Conservation (phyloP, 78 protist genomes). For the Dictyostelium capitatum region DNA sequence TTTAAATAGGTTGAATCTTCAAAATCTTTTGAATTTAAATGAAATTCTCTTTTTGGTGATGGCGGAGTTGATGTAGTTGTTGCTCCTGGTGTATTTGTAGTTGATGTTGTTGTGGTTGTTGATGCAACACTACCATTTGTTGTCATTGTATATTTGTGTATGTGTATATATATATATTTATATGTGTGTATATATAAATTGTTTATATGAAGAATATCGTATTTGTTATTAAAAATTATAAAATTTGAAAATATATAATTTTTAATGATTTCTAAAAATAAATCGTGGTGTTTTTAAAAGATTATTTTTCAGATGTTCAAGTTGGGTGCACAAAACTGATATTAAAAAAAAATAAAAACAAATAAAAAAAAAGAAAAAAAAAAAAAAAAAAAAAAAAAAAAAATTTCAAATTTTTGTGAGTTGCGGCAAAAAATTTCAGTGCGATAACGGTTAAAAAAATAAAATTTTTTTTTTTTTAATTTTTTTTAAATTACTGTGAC, state of each 20-base stretch:
- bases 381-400: too few relatives aligned
- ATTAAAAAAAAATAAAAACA: too few relatives aligned
- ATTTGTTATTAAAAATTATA: neutral
- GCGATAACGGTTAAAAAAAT: too few relatives aligned
- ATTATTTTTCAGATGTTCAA: too few relatives aligned
- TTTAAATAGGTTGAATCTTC: neutral
- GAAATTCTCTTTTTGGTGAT: neutral
- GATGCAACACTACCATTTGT: neutral
- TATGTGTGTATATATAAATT: neutral
- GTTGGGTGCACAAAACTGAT: too few relatives aligned
- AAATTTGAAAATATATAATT: neutral
- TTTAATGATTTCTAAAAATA: too few relatives aligned
- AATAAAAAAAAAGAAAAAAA: too few relatives aligned
- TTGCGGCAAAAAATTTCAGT: too few relatives aligned
- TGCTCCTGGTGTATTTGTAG: neutral
- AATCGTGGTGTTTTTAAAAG: too few relatives aligned
- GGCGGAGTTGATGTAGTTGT: neutral
- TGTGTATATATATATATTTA: neutral
- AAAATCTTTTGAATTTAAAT: neutral
- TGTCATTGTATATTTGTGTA: neutral
- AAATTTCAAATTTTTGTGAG: too few relatives aligned
- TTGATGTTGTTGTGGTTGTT: neutral
- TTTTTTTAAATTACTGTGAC: neutral
- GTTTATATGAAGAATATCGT: neutral
- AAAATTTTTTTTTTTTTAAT: neutral